phyloP scores from a whole-genome alignment of 2,329 filamentous ascomycete genomes.

The Metarhizium humberi region DNA sequence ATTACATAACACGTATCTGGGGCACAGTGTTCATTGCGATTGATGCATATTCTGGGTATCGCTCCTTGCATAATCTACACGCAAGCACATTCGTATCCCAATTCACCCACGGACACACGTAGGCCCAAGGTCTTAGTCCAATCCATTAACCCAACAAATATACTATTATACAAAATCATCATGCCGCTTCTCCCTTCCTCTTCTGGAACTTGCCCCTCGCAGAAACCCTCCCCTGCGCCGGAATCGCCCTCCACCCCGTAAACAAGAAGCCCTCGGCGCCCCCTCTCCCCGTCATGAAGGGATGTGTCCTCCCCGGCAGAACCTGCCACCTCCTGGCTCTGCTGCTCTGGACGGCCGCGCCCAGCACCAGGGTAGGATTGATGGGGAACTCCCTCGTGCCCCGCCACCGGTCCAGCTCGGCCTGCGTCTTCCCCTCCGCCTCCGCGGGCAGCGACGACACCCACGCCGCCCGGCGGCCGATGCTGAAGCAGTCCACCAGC shows the following conservation, averaged over 20 bases:
- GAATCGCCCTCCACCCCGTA: slow-evolving; percentile 71
- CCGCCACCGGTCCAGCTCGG: slow-evolving; percentile 45
- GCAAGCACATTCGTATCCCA: not conserved
- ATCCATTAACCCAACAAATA: not conserved
- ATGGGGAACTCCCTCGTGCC: slow-evolving; percentile 72
- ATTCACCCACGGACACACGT: not conserved
- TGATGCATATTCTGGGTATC: not conserved
- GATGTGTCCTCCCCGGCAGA: slow-evolving; percentile 82
- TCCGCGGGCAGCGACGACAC: slow-evolving; percentile 41
- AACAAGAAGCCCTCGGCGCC: slow-evolving; percentile 88
- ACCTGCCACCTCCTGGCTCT: slow-evolving; percentile 81
- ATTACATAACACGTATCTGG: not conserved
- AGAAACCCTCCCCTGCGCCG: slow-evolving; percentile 69
- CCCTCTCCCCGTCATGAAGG: slow-evolving; percentile 81
- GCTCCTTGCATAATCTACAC: not conserved
- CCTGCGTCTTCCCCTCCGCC: slow-evolving; percentile 30
- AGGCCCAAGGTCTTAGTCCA: not conserved
- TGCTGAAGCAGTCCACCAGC: slow-evolving; percentile 77
- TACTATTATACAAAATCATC: not conserved
- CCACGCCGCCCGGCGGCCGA: slow-evolving; percentile 70
- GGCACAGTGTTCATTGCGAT: not conserved
- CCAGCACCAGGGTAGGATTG: slow-evolving; percentile 77
- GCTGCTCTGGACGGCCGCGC: slow-evolving; percentile 71
- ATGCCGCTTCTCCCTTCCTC: slow-evolving; percentile 33
- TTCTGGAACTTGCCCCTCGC: slow-evolving; percentile 73